Evolutionary conservation across 2,329 filamentous ascomycete species (phyloP).

Genomic region (Falciphora oryzae): DNA sequence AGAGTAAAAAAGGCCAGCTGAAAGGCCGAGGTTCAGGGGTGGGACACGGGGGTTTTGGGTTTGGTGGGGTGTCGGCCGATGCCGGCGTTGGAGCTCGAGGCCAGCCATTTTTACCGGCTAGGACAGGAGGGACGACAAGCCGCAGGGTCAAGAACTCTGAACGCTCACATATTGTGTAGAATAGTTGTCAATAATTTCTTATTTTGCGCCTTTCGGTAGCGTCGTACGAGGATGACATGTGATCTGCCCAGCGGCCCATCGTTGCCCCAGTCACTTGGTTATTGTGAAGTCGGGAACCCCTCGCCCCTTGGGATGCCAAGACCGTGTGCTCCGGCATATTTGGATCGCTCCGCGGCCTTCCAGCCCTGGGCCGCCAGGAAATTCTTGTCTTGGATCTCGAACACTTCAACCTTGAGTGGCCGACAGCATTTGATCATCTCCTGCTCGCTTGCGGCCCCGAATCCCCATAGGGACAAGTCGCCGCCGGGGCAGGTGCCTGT

Average conservation of each 20-base stretch:
- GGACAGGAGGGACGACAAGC: no score
- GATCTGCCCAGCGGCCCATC: no score
- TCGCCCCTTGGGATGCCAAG: slow-evolving; percentile 2
- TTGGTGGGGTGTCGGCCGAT: not conserved
- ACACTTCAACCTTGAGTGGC: slow-evolving; percentile 70
- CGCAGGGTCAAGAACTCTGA: not conserved
- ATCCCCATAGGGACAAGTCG: slow-evolving; percentile 77
- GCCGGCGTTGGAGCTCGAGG: not conserved
- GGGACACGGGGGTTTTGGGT: not conserved
- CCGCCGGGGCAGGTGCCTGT: slow-evolving; percentile 70
- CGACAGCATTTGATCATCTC: slow-evolving; percentile 67
- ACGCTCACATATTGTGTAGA: no score
- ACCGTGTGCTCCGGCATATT: slow-evolving; percentile 5
- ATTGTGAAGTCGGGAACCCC: not conserved
- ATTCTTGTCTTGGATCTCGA: slow-evolving; percentile 46
- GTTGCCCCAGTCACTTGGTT: not conserved
- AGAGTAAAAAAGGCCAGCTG: not conserved
- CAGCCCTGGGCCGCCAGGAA: not conserved
- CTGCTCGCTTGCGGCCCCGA: slow-evolving; percentile 60
- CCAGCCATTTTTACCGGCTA: not conserved
- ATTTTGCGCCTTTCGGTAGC: not conserved
- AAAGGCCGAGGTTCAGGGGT: not conserved
- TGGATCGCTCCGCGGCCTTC: slow-evolving; percentile 4
- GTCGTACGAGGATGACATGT: no score
- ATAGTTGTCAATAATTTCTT: not conserved